phyloP scores from a whole-genome alignment of 352 stramenopile species.

The Globisporangium splendens region DNA sequence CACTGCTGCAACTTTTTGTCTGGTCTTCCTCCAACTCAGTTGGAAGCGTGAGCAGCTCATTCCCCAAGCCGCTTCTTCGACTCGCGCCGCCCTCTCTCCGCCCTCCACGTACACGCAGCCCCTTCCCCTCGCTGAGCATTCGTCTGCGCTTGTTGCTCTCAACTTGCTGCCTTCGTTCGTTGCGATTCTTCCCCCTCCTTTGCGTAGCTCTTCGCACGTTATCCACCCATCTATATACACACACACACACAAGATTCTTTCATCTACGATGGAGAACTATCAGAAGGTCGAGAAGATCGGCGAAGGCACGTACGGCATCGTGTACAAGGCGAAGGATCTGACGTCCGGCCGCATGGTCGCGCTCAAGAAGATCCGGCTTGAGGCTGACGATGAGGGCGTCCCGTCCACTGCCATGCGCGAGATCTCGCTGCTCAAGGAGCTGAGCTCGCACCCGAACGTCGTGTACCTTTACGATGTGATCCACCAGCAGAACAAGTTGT shows the following conservation, averaged over 20 bases:
- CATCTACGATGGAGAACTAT: conserved; percentile 70
- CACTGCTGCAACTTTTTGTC: neutral
- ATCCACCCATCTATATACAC: too few relatives aligned
- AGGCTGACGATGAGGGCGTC: conserved; percentile 96
- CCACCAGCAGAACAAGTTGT: conserved; percentile 85
- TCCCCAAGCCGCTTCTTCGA: too few relatives aligned
- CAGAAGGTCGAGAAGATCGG: conserved; percentile 86
- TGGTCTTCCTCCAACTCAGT: neutral
- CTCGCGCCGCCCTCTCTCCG: too few relatives aligned
- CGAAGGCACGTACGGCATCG: conserved; percentile 96
- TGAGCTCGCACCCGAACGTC: conserved; percentile 94
- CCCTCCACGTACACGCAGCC: too few relatives aligned
- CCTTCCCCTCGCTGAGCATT: too few relatives aligned
- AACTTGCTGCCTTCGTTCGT: too few relatives aligned
- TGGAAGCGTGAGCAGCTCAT: too few relatives aligned
- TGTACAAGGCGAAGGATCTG: conserved; percentile 95
- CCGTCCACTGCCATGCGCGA: conserved; percentile 97
- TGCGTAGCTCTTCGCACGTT: too few relatives aligned
- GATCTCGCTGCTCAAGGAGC: conserved; percentile 94
- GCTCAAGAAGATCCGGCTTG: conserved; percentile 91
- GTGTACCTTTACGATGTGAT: conserved; percentile 85
- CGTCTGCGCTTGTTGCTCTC: too few relatives aligned
- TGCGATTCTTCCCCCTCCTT: too few relatives aligned
- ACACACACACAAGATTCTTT: too few relatives aligned
- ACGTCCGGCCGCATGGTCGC: conserved; percentile 90